Evolutionary conservation across 106 monocot species (phyloP).

Genomic region (Allium cepa): DNA sequence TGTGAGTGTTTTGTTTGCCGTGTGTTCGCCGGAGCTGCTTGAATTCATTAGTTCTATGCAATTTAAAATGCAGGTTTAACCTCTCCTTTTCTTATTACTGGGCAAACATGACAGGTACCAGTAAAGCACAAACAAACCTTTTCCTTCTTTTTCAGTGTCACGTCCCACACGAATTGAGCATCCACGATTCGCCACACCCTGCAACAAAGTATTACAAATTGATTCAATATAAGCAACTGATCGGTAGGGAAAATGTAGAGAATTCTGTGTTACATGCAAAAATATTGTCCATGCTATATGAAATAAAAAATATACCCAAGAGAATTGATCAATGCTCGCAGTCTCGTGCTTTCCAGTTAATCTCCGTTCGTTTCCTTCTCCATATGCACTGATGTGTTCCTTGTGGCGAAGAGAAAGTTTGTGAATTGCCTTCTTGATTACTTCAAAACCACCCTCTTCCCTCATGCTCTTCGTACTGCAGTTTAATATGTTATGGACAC

Average conservation of each 20-base stretch:
- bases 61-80: no score
- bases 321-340: conserved; percentile 71
- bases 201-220: conserved; percentile 1
- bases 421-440: conserved; percentile 80
- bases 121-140: conserved; percentile 27
- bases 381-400: conserved; percentile 82
- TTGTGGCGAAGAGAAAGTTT: conserved; percentile 76
- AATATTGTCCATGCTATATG: no score
- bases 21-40: no score
- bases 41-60: no score
- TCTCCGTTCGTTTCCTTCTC: conserved; percentile 86
- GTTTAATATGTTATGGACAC: neutral
- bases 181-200: conserved; percentile 88
- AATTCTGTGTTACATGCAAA: neutral
- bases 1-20: no score
- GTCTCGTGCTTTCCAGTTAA: conserved; percentile 91
- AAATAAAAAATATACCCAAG: conserved; percentile 46
- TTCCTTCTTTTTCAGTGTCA: conserved; percentile 71
- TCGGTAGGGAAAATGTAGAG: neutral
- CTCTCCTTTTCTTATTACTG: neutral
- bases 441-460: conserved; percentile 74
- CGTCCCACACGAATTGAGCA: conserved; percentile 85
- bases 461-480: conserved; percentile 84
- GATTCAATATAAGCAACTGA: neutral
- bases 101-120: no score